Base-by-base conservation (phyloP, 1,139 yeast species). In the Protomyces pachydermus region DNA sequence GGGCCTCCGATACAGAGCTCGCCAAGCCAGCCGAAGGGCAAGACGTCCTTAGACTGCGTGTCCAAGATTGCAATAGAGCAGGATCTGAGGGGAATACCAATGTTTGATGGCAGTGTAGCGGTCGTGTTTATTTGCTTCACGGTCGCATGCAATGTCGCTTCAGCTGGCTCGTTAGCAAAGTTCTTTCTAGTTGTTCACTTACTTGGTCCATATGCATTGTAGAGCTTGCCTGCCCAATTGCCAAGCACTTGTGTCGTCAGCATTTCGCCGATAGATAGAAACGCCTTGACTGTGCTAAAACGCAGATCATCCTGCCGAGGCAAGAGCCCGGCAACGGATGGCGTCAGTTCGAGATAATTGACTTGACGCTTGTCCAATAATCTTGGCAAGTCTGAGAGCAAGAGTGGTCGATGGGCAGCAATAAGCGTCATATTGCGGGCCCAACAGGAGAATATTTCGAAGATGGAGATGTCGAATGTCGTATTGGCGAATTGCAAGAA, bases 171-270 rank as follows among this genome's bases (percentile, higher is more conserved):
- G 32, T 50, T 38, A 50, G 50, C 16, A 18, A 32, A 10, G 1
- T 18, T 8, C 23, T 46, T 3, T 16, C 23, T 14, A 4, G 37
- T 14, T 3, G 18, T 16, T 10, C 6, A 39, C 56, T 51, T 35
- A 58, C 62, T 70, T n/a, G 72, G 72, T 10, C 72, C 72, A 54
- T 70, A 70, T 9, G 72, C 70, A 56, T 70, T 70, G 35, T 60
- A 66, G 20, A 70, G 61, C 37, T 64, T 51, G 1, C 64, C 63
- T 3, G 56, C 54, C 58, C 63, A 69, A 34, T 61, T 53, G 12
- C 55, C 52, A 28, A 69, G 64, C 23, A 70, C 70, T 3, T 58
- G 35, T 9, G 28, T 45, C 12, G 70, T 69, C 18, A 70, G 65
- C 51, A 65, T 65, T 54, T 70, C 72, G 12, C 72, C 72, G 16